phyloP scores from a whole-genome alignment of 176 grass and related monocot species.

The barley (Hordeum vulgare) region MorexV3_pseudomolecules_assembly NC_058521.1:463528060-463528559 shows the following conservation, averaged over 20 bases:
- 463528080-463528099: slow-evolving; percentile 53
- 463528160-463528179: slow-evolving; percentile 79
- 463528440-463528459: slow-evolving; percentile 80
- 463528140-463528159: slow-evolving; percentile 88
- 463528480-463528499: slow-evolving; percentile 48
- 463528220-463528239: slow-evolving; percentile 27
- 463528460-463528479: slow-evolving; percentile 63
- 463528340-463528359: slow-evolving; percentile 3
- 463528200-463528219: slow-evolving; percentile 61
- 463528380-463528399: slow-evolving; percentile 96
- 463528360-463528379: slow-evolving; percentile 59
- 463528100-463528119: slow-evolving; percentile 67
- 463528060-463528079: slow-evolving; percentile 28
- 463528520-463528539: slow-evolving; percentile 25
- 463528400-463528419: slow-evolving; percentile 62
- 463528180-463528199: slow-evolving; percentile 61
- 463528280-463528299: not conserved
- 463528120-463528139: slow-evolving; percentile 78
- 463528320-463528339: not conserved
- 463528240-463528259: slow-evolving; percentile 7
- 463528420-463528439: slow-evolving; percentile 67
- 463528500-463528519: slow-evolving; percentile 5
- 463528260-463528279: not conserved
- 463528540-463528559: slow-evolving; percentile 20
- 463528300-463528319: slow-evolving; percentile 12